phyloP scores from a whole-genome alignment of 176 grass and related monocot genomes.

The Hyparrhenia diplandra region DNA sequence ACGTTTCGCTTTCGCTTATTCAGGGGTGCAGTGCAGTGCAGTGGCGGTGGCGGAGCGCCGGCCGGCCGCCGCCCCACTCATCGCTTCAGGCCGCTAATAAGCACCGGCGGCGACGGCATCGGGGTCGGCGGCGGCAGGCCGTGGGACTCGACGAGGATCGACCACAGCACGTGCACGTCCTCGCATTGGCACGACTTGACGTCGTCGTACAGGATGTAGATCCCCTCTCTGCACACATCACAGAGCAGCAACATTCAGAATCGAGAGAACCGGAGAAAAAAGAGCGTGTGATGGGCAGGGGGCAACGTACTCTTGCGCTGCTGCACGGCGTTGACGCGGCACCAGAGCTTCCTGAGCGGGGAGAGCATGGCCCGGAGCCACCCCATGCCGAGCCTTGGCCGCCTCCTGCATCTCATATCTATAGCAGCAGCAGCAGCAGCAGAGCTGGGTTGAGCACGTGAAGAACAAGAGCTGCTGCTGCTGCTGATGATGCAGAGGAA shows the following conservation, averaged over 20 bases:
- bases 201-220: conserved; percentile 59
- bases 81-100: background rate
- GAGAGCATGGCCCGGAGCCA: conserved; percentile 43
- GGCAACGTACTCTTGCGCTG: conserved; percentile 30
- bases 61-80: background rate
- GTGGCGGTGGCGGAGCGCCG: no score
- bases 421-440: background rate
- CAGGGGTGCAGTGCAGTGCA: background rate
- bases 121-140: conserved; percentile 41
- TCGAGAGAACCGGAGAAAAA: background rate
- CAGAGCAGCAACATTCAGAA: background rate
- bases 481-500: background rate
- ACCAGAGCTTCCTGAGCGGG: conserved; percentile 54
- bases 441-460: background rate
- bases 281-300: background rate
- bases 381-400: conserved; percentile 35
- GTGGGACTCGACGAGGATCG: conserved; percentile 47
- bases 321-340: conserved; percentile 20
- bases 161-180: conserved; percentile 69
- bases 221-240: conserved; percentile 33
- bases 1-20: conserved; percentile 30
- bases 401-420: conserved; percentile 9
- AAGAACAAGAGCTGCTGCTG: background rate
- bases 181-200: conserved; percentile 74
- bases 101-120: background rate